Evolutionary conservation across 306 rosid species (phyloP).

Genomic region (Inga leiocalycina): DNA sequence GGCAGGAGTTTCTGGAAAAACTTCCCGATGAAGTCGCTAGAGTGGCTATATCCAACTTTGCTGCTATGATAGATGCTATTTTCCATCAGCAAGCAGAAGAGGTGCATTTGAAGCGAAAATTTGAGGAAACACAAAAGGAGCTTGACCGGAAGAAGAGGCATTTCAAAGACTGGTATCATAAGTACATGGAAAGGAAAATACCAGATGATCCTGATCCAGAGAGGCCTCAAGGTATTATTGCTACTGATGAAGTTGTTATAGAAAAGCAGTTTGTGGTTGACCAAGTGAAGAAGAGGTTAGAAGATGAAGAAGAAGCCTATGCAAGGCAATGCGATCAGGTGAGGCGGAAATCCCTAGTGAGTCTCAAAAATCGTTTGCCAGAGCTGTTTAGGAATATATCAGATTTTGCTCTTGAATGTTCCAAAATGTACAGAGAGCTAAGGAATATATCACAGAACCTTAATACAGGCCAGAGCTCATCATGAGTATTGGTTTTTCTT

Average conservation of each 20-base stretch:
- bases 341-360: conserved; percentile 61
- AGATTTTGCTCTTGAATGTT: conserved; percentile 43
- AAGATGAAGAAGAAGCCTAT: conserved; percentile 52
- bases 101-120: conserved; percentile 51
- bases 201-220: conserved; percentile 42
- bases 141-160: conserved; percentile 50
- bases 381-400: conserved; percentile 55
- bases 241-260: conserved; percentile 27
- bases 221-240: conserved; percentile 30
- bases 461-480: conserved; percentile 36
- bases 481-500: conserved; percentile 24
- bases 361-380: conserved; percentile 53
- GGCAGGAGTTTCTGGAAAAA: conserved; percentile 66
- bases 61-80: conserved; percentile 50
- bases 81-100: conserved; percentile 54
- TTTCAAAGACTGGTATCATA: conserved; percentile 57
- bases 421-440: conserved; percentile 50
- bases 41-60: conserved; percentile 57
- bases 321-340: conserved; percentile 50
- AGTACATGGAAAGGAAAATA: conserved; percentile 45
- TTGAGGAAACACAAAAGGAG: conserved; percentile 60
- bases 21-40: conserved; percentile 59
- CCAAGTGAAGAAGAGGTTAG: conserved; percentile 47
- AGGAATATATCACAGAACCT: conserved; percentile 39
- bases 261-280: conserved; percentile 50